Conservation (phyloP, 129 eudicot genomes). For the Daucus carota region DH1_v3.0 NC_030384.2:50542501-50543000, state of each 20-base stretch:
- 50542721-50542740: not conserved
- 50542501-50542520: slow-evolving; percentile 94
- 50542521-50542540: slow-evolving; percentile 64
- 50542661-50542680: not conserved
- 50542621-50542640: not conserved
- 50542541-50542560: slow-evolving; percentile 49
- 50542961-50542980: slow-evolving; percentile 33
- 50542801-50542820: not conserved
- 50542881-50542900: slow-evolving; percentile 95
- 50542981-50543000: not conserved
- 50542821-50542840: not conserved
- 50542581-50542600: slow-evolving; percentile 39
- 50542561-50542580: slow-evolving; percentile 85
- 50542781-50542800: not conserved
- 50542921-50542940: slow-evolving; percentile 84
- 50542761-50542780: not conserved
- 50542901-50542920: slow-evolving; percentile 88
- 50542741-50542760: not conserved
- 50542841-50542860: slow-evolving; percentile 42
- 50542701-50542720: not conserved
- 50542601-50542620: not conserved
- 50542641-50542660: slow-evolving; percentile 4
- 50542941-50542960: slow-evolving; percentile 91
- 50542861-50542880: slow-evolving; percentile 93
- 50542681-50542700: not conserved